A percentile compares a stretch with the other conserved stretches of the same genome.
Conservation (phyloP, 257 asterid genomes). For the Solanum chilense region DNA sequence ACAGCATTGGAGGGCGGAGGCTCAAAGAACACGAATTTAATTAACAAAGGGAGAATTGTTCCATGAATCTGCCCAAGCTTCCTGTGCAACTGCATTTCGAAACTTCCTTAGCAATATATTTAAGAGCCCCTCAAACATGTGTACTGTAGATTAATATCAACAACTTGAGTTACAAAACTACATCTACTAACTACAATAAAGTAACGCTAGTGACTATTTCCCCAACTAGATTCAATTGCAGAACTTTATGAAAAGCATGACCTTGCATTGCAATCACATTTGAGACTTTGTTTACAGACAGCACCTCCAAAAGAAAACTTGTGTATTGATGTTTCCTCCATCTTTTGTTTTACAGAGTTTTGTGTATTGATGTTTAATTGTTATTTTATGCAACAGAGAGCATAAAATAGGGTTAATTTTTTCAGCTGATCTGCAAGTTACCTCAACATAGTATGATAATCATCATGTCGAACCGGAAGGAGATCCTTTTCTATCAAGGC, state of each 20-base stretch:
- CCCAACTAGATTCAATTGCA: neutral
- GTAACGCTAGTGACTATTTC: neutral
- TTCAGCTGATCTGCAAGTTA: conserved; percentile 4
- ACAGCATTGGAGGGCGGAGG: neutral
- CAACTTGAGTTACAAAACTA: neutral
- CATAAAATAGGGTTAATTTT: neutral
- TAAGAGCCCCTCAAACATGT: neutral
- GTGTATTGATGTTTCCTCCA: neutral
- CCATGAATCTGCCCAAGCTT: neutral
- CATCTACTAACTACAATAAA: neutral
- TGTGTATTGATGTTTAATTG: neutral
- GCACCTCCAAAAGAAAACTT: neutral
- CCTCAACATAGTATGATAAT: conserved; percentile 84
- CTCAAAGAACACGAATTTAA: neutral
- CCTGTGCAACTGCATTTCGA: neutral
- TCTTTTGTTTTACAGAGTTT: neutral
- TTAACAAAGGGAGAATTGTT: neutral
- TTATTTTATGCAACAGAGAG: neutral
- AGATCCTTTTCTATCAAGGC: conserved; percentile 56
- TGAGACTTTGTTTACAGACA: neutral
- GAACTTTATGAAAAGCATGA: neutral
- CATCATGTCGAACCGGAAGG: conserved; percentile 81
- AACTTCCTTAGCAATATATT: neutral
- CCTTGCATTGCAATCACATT: neutral
- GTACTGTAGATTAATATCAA: neutral